phyloP scores from a whole-genome alignment of 768 basidiomycete genomes.

The Lentinula detonsa region DNA sequence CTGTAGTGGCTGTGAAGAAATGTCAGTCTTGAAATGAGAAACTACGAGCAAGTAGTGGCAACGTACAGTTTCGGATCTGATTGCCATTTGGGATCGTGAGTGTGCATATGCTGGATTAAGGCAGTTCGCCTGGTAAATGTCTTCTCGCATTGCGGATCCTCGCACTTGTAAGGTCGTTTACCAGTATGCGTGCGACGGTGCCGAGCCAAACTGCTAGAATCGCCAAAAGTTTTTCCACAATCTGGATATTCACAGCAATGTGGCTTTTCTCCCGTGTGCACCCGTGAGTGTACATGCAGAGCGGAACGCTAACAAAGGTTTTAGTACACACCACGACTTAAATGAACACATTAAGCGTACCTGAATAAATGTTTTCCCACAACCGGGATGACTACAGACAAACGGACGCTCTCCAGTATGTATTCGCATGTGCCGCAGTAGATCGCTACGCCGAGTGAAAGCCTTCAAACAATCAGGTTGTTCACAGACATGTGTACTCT shows the following conservation, averaged over 20 bases:
- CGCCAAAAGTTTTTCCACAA: constrained; percentile 84
- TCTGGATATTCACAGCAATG: constrained; percentile 87
- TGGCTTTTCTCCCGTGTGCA: constrained; percentile 92
- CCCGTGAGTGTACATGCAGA: constrained; percentile 80
- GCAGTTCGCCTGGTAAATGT: constrained; percentile 85
- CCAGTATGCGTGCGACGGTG: constrained; percentile 88
- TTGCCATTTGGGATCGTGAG: constrained; percentile 81
- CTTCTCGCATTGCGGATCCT: constrained; percentile 77
- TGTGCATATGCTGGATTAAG: constrained; percentile 81
- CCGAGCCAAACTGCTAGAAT: constrained; percentile 87
- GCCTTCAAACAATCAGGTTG: constrained; percentile 71
- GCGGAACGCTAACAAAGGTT: constrained; percentile 65
- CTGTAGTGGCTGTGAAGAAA: constrained; percentile 57
- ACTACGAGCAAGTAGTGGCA: constrained; percentile 6
- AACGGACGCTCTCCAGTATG: constrained; percentile 90
- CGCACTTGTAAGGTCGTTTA: constrained; percentile 83
- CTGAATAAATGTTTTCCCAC: constrained; percentile 92
- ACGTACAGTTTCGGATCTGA: constrained; percentile 79
- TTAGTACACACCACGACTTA: constrained; percentile 7
- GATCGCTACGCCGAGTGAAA: constrained; percentile 79
- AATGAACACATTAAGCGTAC: constrained; percentile 29
- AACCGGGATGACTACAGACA: constrained; percentile 62
- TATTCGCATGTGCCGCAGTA: constrained; percentile 81
- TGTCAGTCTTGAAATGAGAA: neutral
- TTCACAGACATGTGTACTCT: constrained; percentile 59